Conservation (phyloP, 2,329 filamentous ascomycete genomes). For the Alternaria panax region DNA sequence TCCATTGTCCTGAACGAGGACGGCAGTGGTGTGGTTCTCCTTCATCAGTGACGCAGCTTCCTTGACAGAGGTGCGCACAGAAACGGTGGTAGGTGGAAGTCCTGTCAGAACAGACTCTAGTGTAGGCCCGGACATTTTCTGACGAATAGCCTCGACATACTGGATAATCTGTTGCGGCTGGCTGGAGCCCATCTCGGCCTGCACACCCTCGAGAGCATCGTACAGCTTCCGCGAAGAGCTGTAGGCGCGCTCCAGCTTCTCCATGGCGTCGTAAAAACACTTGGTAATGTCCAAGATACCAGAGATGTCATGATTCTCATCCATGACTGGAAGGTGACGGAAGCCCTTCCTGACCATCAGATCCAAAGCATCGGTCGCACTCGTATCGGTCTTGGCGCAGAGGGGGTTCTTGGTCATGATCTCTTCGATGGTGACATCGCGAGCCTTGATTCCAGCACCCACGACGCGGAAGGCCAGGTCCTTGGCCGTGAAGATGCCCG, state of each 20-base stretch:
- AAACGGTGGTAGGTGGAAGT: slow-evolving; percentile 90
- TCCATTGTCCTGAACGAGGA: slow-evolving; percentile 94
- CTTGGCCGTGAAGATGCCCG: slow-evolving; percentile 98
- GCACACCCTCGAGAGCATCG: slow-evolving; percentile 95
- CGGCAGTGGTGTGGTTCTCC: slow-evolving; percentile 96
- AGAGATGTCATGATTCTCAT: slow-evolving; percentile 99
- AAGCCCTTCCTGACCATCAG: slow-evolving; percentile 99
- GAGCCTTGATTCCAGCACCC: slow-evolving; percentile 86
- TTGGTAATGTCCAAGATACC: slow-evolving; percentile 99
- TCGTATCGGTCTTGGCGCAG: slow-evolving; percentile 96
- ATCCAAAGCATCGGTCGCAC: slow-evolving; percentile 94
- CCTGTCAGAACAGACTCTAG: slow-evolving; percentile 93
- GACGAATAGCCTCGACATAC: slow-evolving; percentile 93
- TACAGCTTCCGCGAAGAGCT: slow-evolving; percentile 98
- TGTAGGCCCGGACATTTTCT: slow-evolving; percentile 97
- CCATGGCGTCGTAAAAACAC: slow-evolving; percentile 99
- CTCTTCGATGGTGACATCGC: slow-evolving; percentile 89
- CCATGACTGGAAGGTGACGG: slow-evolving; percentile 97
- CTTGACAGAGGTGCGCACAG: slow-evolving; percentile 93
- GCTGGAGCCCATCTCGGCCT: slow-evolving; percentile 92
- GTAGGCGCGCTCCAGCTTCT: slow-evolving; percentile 97
- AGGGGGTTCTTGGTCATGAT: slow-evolving; percentile 99
- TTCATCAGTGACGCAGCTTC: slow-evolving; percentile 97
- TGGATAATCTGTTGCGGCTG: slow-evolving; percentile 99
- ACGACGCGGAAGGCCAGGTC: slow-evolving; percentile 97